Evolutionary conservation across 352 stramenopile species (phyloP), one percentile per base, ranked within the genome.

Genomic region (Globisporangium cederbergense): DNA sequence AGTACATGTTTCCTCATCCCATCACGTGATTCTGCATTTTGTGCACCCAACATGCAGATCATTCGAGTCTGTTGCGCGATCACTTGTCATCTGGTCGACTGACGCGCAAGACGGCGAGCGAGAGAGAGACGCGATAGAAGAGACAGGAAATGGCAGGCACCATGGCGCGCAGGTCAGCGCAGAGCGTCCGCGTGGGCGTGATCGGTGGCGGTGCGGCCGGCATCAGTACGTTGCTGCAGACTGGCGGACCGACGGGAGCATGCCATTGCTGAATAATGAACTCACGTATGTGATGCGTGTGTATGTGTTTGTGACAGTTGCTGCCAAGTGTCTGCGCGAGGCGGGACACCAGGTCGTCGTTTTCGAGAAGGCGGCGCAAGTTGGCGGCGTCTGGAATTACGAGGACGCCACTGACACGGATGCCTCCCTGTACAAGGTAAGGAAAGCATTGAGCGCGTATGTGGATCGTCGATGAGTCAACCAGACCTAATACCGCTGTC

Each of bases 321-420:
- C 83, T n/a, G 78, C 85, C 67, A 90, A 84, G 55, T 81, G 67
- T 34, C 71, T 94, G 51, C 79, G 81, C 4, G 85, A 83, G 0
- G 83, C 79, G 9, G 81, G 83, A 3, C 83, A 91, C 53, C 65
- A 81, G 0, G 81, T 94, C 30, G 70, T 91, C 30, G 75, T 92
- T 52, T 91, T 91, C 52, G 85, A 94, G 59, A 89, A 89, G 65
- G 62, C 81, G 36, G 72, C 58, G 2, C 61, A 78, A 49, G 67
- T 86, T n/a, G 85, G 85, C 4, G 85, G 85, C 20, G 75, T 94
- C n/a, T 94, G 85, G 85, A 89, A 85, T 40, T 94, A 91, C 67
- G 75, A 89, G 49, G 78, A 81, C 6, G 62, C 62, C 13, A 75
- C 71, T 3, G 55, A 76, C 52, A 71, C 66, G 1, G 71, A 90